These are phyloP conservation scores for Brassica rapa DNA, from an alignment of 345 rosid genomes.

Conservation along the genomic window DNA sequence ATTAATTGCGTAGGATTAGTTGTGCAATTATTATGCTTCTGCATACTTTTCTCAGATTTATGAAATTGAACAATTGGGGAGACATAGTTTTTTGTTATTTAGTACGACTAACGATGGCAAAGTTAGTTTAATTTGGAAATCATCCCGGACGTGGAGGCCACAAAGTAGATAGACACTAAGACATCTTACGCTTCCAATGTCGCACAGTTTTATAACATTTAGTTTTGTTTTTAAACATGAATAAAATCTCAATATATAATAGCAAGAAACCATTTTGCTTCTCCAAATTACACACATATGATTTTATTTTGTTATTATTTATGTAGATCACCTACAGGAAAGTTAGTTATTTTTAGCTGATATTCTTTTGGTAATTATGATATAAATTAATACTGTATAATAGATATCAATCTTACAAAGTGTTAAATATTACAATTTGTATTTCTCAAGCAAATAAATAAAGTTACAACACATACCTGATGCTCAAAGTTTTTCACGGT, in stretches of 20 bases:
- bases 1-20: neutral
- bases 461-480: neutral
- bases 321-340: neutral
- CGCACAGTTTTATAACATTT: neutral
- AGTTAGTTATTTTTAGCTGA: neutral
- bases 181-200: neutral
- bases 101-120: neutral
- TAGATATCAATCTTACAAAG: neutral
- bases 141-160: slow-evolving; percentile 25
- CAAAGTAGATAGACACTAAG: neutral
- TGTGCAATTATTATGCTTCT: neutral
- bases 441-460: neutral
- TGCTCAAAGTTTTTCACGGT: neutral
- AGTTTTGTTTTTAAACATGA: neutral
- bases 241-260: neutral
- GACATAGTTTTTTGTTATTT: neutral
- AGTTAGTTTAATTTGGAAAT: neutral
- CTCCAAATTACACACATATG: neutral
- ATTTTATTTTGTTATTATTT: neutral
- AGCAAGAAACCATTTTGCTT: neutral
- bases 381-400: neutral
- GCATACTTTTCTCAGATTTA: neutral
- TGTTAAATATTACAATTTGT: neutral
- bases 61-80: neutral
- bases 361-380: neutral